Conservation (phyloP, 192 early-diverging fungal genomes). For the Lunasporangiospora selenospora region DNA sequence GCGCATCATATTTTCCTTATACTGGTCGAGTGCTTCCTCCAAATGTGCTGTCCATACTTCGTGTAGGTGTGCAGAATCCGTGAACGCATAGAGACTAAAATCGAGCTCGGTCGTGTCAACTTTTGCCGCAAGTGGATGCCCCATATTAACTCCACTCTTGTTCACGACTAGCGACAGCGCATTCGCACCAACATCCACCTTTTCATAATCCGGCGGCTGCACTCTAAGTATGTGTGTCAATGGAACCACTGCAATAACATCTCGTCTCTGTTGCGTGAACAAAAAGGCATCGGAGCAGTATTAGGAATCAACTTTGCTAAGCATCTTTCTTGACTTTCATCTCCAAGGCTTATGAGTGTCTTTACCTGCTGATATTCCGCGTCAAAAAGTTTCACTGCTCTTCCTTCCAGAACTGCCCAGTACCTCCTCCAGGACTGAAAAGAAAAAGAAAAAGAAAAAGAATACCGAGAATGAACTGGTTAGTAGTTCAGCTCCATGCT, state of each 20-base stretch:
- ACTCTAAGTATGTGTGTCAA: slow-evolving; percentile 14
- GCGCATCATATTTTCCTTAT: slow-evolving; percentile 9
- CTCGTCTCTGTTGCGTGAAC: slow-evolving; percentile 16
- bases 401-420: slow-evolving; percentile 37
- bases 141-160: slow-evolving; percentile 12
- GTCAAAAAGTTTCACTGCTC: slow-evolving; percentile 35
- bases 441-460: neutral
- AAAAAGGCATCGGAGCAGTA: too few relatives aligned
- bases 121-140: too few relatives aligned
- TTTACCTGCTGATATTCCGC: slow-evolving; percentile 37
- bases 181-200: slow-evolving; percentile 37
- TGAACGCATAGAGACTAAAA: slow-evolving; percentile 31
- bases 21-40: slow-evolving; percentile 17
- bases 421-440: slow-evolving; percentile 34
- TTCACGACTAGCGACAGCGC: slow-evolving; percentile 16
- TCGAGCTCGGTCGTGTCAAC: slow-evolving; percentile 16
- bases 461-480: too few relatives aligned
- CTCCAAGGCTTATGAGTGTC: too few relatives aligned
- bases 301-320: too few relatives aligned
- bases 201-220: slow-evolving; percentile 31
- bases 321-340: too few relatives aligned
- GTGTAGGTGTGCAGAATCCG: slow-evolving; percentile 24
- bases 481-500: too few relatives aligned
- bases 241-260: slow-evolving; percentile 13
- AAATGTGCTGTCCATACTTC: slow-evolving; percentile 34